Evolutionary conservation across 2,329 filamentous ascomycete species (phyloP), one percentile per base, ranked within the genome.

Genomic region (Calonectria fujianensis): DNA sequence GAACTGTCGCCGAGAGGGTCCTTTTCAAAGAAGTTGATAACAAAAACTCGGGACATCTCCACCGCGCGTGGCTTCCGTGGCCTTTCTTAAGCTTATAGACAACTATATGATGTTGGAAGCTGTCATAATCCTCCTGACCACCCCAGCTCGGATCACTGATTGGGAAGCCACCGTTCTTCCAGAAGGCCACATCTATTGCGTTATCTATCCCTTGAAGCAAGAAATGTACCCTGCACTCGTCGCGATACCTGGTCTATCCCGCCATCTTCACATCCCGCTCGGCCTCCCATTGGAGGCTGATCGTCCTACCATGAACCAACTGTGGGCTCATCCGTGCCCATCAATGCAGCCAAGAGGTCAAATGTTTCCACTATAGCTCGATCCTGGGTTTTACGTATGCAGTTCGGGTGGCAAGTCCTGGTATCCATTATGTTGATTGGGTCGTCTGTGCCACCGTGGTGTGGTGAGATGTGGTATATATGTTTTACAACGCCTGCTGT

Each of bases 151-250:
- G 9, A n/a, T 31, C 37, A 64, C 72, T 7, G 37, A 68, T 68
- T 18, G 48, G 72, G 69, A 61, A 65, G 54, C 52, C 66, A 29
- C 41, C 51, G 16, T 39, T 10, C 29, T 52, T 35, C 63, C 11
- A 50, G 31, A 39, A 57, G 16, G 14, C 45, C 45, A 18, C 31
- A n/a, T 16, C 6, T 50, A 68, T 75, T 68, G 67, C 74, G 74
- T 75, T 75, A 75, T 75, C 63, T 24, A 20, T 31, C 27, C 74
- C 67, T 68, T 59, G 70, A n/a, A 71, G 65, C 31, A 48, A 73
- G 61, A 70, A 29, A 75, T 74, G 37, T 24, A 35, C 41, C 16
- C 45, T 48, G 27, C 32, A 35, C 10, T 48, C 27, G n/a, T 14
- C 24, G 27, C 14, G 27, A 20, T 35, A 35, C 37, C 41, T 51